Percentiles rank a stretch among this genome's conserved stretches.
These are phyloP conservation scores for Calonectria fujianensis DNA, from an alignment of 2,329 filamentous ascomycete genomes.

Conservation along the genomic window DNA sequence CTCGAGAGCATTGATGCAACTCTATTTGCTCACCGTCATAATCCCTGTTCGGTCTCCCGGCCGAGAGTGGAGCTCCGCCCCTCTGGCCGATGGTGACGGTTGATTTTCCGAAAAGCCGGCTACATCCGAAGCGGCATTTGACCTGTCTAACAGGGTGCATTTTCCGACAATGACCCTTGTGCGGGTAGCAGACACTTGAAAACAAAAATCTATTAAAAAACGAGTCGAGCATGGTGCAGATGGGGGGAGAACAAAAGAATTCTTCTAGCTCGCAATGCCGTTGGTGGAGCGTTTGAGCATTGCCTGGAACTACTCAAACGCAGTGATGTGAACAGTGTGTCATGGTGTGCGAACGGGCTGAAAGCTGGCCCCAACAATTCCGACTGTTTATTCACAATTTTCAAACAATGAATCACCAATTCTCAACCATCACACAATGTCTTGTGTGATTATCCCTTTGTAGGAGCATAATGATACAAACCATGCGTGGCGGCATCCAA, in stretches of 20 bases:
- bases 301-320: not conserved
- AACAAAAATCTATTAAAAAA: not conserved
- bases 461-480: not conserved
- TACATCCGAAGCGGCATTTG: slow-evolving; percentile 17
- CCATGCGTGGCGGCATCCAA: too few species aligned
- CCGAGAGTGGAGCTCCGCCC: slow-evolving; percentile 26
- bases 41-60: slow-evolving; percentile 21
- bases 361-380: not conserved
- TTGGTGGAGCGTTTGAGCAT: not conserved
- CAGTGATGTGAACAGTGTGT: not conserved
- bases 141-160: not conserved
- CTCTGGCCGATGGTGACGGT: not conserved
- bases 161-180: not conserved
- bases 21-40: not conserved
- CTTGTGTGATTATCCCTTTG: not conserved
- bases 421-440: not conserved
- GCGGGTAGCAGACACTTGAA: not conserved
- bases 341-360: not conserved
- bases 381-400: not conserved
- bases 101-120: slow-evolving; percentile 22
- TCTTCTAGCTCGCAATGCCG: not conserved
- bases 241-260: too few species aligned
- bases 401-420: not conserved
- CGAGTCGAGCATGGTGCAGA: not conserved
- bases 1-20: not conserved